Evolutionary conservation across 2,329 filamentous ascomycete genomes (phyloP), one percentile per base, ranked within the genome.

Genomic region (Neofusicoccum parvum): DNA sequence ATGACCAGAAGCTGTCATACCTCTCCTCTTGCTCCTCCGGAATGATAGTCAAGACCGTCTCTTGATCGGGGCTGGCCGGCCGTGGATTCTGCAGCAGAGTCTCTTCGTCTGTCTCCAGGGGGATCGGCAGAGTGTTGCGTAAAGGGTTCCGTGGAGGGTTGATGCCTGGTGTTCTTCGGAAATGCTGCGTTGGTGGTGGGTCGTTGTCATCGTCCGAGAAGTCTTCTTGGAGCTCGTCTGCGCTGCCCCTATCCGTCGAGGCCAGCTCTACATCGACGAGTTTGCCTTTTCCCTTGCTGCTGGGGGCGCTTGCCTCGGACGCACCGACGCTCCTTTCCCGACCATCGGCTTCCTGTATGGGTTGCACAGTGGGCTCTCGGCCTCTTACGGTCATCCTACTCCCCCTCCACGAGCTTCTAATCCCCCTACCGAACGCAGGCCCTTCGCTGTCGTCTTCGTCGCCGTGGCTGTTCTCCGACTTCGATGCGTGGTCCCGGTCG

Each of bases 1-100:
- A 94, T 3, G 91, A 92, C 84, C 95, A 99, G 79, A 98, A 96
- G 5, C 89, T 84, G 77, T 99, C 95, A 76, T 98, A 92, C 58
- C 86, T 85, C 67, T 92, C 92, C 23, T 91, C 85, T 72, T 94
- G 69, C 11, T 70, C 65, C 17, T 69, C 67, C 0, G 74, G 71
- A 4, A 87, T 81, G 11, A 85, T 80, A 27, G 86, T 82, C 37
- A 88, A 82, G 17, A 85, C 80, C n/a, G 82, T 85, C 37, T 86
- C 84, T 43, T 77, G 77, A 58, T 82, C 80, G 5, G 83, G 81
- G 68, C 82, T 85, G 49, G 80, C 77, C 46, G 80, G 80, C 48
- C 80, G 79, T 27, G 80, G 79, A 59, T 81, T 73, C 50, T 80
- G 75, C 39, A 82, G 70, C 37, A 83, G 71, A 2, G 80, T 76